Evolutionary conservation across 805 yeast species (phyloP).

Genomic region (Ogataea philodendri): DNA sequence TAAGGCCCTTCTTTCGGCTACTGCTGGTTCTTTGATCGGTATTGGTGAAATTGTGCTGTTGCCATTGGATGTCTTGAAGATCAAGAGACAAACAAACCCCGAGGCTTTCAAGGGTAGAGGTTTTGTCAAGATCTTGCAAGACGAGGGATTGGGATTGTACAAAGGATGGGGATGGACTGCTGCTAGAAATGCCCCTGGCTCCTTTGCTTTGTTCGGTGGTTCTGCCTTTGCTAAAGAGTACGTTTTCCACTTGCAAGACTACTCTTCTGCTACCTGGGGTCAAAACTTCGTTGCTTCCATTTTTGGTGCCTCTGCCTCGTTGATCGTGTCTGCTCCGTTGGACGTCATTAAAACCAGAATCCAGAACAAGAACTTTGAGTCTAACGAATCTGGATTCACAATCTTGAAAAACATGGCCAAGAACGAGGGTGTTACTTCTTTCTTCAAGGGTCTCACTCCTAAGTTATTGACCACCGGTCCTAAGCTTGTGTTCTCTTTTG

Average conservation of each 20-base stretch:
- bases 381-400: constrained; percentile 90
- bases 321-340: constrained; percentile 95
- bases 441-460: constrained; percentile 96
- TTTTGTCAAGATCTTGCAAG: constrained; percentile 75
- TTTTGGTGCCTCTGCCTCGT: constrained; percentile 94
- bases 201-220: constrained; percentile 97
- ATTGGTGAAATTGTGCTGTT: constrained; percentile 95
- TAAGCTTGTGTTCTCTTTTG: constrained; percentile 95
- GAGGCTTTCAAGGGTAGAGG: constrained; percentile 99
- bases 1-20: constrained; percentile 93
- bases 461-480: constrained; percentile 97
- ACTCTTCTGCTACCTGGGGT: constrained; percentile 87
- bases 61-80: constrained; percentile 94
- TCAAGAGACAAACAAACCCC: constrained; percentile 99
- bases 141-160: constrained; percentile 91
- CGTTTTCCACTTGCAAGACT: constrained; percentile 80
- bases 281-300: constrained; percentile 95
- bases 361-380: constrained; percentile 93
- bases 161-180: constrained; percentile 99
- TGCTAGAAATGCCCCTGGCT: constrained; percentile 99
- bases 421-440: constrained; percentile 85
- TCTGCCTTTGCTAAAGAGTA: constrained; percentile 98
- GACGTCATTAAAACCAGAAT: constrained; percentile 98
- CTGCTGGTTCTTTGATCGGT: constrained; percentile 96
- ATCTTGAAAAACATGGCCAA: constrained; percentile 90